Evolutionary conservation across 2,329 filamentous ascomycete genomes (phyloP), one percentile per base, ranked within the genome.

Genomic region (Colletotrichum costaricense): DNA sequence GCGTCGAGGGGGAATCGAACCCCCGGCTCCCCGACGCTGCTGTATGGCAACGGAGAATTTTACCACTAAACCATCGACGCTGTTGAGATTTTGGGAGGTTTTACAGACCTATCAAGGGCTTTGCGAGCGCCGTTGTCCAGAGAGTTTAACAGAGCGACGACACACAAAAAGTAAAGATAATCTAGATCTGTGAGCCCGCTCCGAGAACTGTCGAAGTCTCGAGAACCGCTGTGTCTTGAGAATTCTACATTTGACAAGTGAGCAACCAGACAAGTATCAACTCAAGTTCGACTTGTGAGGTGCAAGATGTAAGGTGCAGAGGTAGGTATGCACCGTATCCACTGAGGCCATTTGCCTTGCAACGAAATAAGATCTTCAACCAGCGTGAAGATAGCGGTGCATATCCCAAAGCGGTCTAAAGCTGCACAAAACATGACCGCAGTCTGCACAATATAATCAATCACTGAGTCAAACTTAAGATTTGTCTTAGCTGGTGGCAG

Each of bases 21-120:
- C 70, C 66, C 70, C 70, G 70, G 70, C 70, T 73, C 67, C 70
- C 70, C 70, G 70, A 73, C 67, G 67, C 67, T 73, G 70, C 70
- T 70, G 3, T 2, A 26, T 73, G 70, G 67, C 70, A 73, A 73
- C 70, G 70, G 70, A 73, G 70, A 73, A 73, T 73, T 73, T 73
- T 73, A 73, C 70, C 71, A 73, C 71, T 73, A 73, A 73, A 73
- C 71, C 71, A 73, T 73, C 71, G 71, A 67, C 71, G 69, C 69
- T 1, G 12, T 14, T n/a, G 16, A 8, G 0, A 9, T 1, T 1
- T 24, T 3, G 0, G 12, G 6, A 1, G 3, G 24, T 24, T 24
- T 3, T 24, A 24, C 24, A 24, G 1, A 9, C 5, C 14, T n/a
- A 26, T 26, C 1, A 12, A 4, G 33, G 11, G 33, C 33, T 35